These are phyloP conservation scores for Penicillium sumatraense DNA, from an alignment of 2,329 filamentous ascomycete genomes.

Conservation along the genomic window DNA sequence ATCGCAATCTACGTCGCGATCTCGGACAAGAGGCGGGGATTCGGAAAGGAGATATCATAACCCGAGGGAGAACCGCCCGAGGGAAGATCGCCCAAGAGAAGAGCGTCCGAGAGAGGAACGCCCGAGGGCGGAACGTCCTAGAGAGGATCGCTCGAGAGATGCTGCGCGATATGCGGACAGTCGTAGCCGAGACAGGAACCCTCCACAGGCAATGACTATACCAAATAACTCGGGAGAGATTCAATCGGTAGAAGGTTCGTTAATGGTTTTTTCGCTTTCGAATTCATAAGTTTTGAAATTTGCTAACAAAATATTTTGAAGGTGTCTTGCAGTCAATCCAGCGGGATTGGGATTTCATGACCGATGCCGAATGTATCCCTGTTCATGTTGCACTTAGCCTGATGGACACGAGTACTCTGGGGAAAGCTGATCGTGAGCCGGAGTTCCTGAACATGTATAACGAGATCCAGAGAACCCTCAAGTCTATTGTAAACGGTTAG, in stretches of 20 bases:
- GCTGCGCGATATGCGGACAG: slow-evolving; percentile 24
- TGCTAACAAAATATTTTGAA: slow-evolving; percentile 25
- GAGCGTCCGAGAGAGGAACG: slow-evolving; percentile 23
- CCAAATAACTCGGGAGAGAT: slow-evolving; percentile 27
- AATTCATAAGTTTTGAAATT: neutral
- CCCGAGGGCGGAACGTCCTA: slow-evolving; percentile 21
- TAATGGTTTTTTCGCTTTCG: slow-evolving; percentile 1
- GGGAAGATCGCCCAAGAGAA: slow-evolving; percentile 16
- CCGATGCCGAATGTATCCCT: slow-evolving; percentile 82
- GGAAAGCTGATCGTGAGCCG: slow-evolving; percentile 83
- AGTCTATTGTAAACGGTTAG: slow-evolving; percentile 82
- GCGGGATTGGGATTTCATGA: slow-evolving; percentile 90
- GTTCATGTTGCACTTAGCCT: slow-evolving; percentile 94
- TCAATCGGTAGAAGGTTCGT: slow-evolving; percentile 44
- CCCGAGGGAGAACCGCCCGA: slow-evolving; percentile 20
- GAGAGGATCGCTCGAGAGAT: slow-evolving; percentile 30
- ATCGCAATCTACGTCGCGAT: slow-evolving; percentile 35
- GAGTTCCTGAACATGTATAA: slow-evolving; percentile 83
- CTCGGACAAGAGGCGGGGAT: slow-evolving; percentile 39
- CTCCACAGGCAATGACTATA: slow-evolving; percentile 16
- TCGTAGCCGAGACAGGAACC: slow-evolving; percentile 27
- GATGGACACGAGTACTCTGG: slow-evolving; percentile 91
- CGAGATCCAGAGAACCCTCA: slow-evolving; percentile 89
- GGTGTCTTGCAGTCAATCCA: slow-evolving; percentile 81
- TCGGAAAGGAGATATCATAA: slow-evolving; percentile 30